Base-by-base conservation (phyloP, 208 protist genomes). In the Wallacemonas sp. region DNA sequence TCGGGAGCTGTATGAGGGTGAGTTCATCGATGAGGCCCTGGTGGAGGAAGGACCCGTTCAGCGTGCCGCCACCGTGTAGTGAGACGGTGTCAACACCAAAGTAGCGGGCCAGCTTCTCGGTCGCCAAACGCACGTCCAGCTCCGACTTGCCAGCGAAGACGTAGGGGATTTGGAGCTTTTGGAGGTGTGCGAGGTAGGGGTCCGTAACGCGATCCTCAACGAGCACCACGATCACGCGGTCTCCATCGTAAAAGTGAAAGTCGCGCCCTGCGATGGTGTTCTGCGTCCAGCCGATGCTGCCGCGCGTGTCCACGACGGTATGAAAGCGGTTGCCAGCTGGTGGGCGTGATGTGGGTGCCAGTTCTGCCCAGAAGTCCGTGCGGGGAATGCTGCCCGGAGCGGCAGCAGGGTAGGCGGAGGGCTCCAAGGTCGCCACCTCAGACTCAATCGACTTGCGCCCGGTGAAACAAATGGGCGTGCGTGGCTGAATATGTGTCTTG, bases 21-120 rank as follows among this genome's bases (percentile, higher is more conserved):
- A 70, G 53, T 30, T 61, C 31, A 33, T 64, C 59, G 15, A 76
- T 30, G 5, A 28, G 36, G 45, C 54, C 53, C 33, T 76, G 42
- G 46, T 66, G 39, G n/a, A 76, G 70, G 24, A 76, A 70, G 31
- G 63, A 59, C 64, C 63, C 62, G 64, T 76, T 76, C 41, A 70
- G 2, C 2, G 70, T 76, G 42, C 60, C 60, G 28, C 70, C 70
- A 21, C 69, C 64, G 64, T 76, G 70, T 24, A 68, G 66, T 15
- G 63, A 45, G 1, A 76, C 64, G 22, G 3, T 14, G 41, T 70
- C 36, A 15, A 59, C 59, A n/a, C 62, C 53, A 34, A 75, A 62
- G 15, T 66, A 60, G 62, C 55, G 39, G 24, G 53, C 62, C 24
- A 69, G 39, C 56, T 75, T 75, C 17, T 66, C 28, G 30, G 68